These are phyloP conservation scores for Mikania micrantha DNA, from an alignment of 129 eudicot species.

Conservation along the genomic window DNA sequence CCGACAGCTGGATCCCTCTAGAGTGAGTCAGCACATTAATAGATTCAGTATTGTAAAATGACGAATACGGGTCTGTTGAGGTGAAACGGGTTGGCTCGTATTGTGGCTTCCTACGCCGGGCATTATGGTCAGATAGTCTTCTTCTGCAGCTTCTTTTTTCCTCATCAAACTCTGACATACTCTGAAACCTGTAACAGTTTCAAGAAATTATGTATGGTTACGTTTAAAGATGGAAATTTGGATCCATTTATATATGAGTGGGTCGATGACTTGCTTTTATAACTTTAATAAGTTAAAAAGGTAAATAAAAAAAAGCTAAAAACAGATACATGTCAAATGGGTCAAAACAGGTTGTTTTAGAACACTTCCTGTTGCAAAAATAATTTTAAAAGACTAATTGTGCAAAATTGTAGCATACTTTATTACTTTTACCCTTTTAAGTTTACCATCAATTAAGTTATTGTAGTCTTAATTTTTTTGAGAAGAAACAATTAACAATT, in stretches of 20 bases:
- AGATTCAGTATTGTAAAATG: conserved; percentile 40
- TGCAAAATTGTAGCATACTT: not conserved
- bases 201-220: not conserved
- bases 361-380: not conserved
- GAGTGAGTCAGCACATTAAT: conserved; percentile 27
- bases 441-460: not conserved
- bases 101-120: conserved; percentile 81
- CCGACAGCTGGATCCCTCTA: conserved; percentile 28
- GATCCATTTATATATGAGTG: not conserved
- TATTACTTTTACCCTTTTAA: not conserved
- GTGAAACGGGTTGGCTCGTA: conserved; percentile 46
- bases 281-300: not conserved
- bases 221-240: not conserved
- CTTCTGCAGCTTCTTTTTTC: conserved; percentile 80
- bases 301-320: not conserved
- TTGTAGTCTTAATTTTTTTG: not conserved
- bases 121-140: conserved; percentile 83
- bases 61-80: conserved; percentile 45
- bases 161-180: conserved; percentile 71
- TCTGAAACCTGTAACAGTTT: conserved; percentile 52
- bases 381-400: not conserved
- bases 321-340: not conserved
- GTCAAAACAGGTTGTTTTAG: not conserved
- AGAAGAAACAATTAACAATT: not conserved
- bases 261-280: not conserved